phyloP scores from a whole-genome alignment of 2,329 filamentous ascomycete species.

The Colletotrichum phormii region DNA sequence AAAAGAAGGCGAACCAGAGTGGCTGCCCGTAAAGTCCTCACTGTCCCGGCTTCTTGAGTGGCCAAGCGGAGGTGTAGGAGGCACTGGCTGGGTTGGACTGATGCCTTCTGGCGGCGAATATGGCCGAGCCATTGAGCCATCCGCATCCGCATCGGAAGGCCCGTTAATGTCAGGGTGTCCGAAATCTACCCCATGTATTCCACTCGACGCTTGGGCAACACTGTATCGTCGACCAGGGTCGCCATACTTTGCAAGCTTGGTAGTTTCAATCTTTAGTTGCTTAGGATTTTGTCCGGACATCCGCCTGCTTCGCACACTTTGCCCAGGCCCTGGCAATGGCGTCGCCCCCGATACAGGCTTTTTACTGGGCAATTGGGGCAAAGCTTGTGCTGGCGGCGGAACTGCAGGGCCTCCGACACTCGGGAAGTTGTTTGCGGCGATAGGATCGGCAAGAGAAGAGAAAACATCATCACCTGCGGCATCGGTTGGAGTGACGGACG shows the following conservation, averaged over 20 bases:
- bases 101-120: slow-evolving; percentile 35
- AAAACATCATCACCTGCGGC: not conserved
- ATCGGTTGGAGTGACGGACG: slow-evolving; percentile 60
- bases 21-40: slow-evolving; percentile 52
- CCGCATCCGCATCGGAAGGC: not conserved
- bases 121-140: slow-evolving; percentile 11
- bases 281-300: slow-evolving; percentile 84
- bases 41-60: slow-evolving; percentile 46
- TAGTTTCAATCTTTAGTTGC: slow-evolving; percentile 90
- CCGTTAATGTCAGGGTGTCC: not conserved
- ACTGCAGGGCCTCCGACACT: slow-evolving; percentile 46
- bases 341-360: slow-evolving; percentile 40
- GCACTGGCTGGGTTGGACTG: slow-evolving; percentile 35
- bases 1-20: slow-evolving; percentile 65
- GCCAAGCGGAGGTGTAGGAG: slow-evolving; percentile 41
- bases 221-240: slow-evolving; percentile 25
- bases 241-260: slow-evolving; percentile 38
- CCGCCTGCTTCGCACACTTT: slow-evolving; percentile 78
- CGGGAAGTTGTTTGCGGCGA: slow-evolving; percentile 40
- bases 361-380: slow-evolving; percentile 57
- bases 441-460: slow-evolving; percentile 10
- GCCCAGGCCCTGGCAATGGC: slow-evolving; percentile 48
- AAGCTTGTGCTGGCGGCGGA: slow-evolving; percentile 62
- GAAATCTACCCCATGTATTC: slow-evolving; percentile 7
- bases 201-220: slow-evolving; percentile 8